A percentile compares a stretch with the other conserved stretches of the same genome.
Evolutionary conservation across 345 rosid genomes (phyloP).

Genomic region (Brassica rapa): DNA sequence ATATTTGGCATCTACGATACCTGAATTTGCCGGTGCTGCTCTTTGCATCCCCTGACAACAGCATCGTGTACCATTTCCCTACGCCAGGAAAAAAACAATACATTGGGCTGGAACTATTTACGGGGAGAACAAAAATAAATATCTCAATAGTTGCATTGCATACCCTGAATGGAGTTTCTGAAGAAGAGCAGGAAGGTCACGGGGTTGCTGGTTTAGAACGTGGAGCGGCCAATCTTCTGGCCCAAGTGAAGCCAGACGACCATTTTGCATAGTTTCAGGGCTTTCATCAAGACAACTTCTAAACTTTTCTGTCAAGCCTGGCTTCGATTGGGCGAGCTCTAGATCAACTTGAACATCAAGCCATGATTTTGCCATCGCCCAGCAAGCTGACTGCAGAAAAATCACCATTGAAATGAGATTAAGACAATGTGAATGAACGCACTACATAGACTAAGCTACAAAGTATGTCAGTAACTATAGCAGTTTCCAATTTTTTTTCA

Average conservation of each 20-base stretch:
- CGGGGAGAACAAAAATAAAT: background rate
- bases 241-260: conserved; percentile 53
- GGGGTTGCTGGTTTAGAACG: conserved; percentile 90
- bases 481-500: background rate
- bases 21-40: conserved; percentile 97
- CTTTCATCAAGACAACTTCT: conserved; percentile 69
- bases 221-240: conserved; percentile 92
- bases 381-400: conserved; percentile 86
- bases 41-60: conserved; percentile 77
- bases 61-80: conserved; percentile 87
- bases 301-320: conserved; percentile 65
- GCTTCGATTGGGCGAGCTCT: conserved; percentile 70
- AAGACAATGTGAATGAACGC: conserved; percentile 5
- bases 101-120: conserved; percentile 7
- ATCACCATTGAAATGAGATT: background rate
- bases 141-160: conserved; percentile 16
- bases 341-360: conserved; percentile 94
- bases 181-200: conserved; percentile 82
- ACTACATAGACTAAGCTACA: background rate
- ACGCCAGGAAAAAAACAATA: conserved; percentile 26
- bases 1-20: conserved; percentile 37
- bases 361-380: conserved; percentile 99
- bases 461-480: background rate
- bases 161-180: conserved; percentile 98
- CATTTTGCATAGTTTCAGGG: conserved; percentile 52